These are phyloP conservation scores for Ganoderma lucidum DNA, from an alignment of 1,284 basidiomycete genomes.

Conservation along the genomic window DNA sequence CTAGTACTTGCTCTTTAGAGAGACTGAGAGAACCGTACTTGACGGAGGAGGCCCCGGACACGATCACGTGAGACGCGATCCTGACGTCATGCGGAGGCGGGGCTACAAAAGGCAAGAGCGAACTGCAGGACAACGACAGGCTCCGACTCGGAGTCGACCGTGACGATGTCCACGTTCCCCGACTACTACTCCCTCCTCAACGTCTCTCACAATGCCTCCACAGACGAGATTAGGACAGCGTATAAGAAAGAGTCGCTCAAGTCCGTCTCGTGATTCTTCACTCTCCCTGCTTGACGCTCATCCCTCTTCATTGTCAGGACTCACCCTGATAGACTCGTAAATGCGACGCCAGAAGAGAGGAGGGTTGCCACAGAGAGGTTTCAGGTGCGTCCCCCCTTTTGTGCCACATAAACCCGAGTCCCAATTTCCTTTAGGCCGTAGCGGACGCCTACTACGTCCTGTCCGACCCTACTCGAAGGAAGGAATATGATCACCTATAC, in stretches of 20 bases:
- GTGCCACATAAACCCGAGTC: background rate
- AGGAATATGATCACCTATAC: constrained; percentile 85
- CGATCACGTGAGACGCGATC: constrained; percentile 32
- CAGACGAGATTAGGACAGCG: constrained; percentile 80
- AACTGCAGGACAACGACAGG: constrained; percentile 2
- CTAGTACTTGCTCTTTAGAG: too few species aligned
- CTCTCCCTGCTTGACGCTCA: constrained; percentile 15
- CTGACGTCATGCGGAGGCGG: constrained; percentile 29
- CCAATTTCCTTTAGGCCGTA: constrained; percentile 62
- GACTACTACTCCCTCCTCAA: constrained; percentile 79
- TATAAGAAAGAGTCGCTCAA: constrained; percentile 86
- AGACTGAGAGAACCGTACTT: too few species aligned
- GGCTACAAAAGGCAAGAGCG: constrained; percentile 17
- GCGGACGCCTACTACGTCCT: constrained; percentile 98
- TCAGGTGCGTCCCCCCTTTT: constrained; percentile 56
- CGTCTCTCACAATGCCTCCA: constrained; percentile 64
- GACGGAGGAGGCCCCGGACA: constrained; percentile 1
- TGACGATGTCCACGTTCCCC: constrained; percentile 68
- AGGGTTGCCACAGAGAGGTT: constrained; percentile 83
- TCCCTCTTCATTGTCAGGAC: constrained; percentile 57
- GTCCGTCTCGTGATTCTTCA: constrained; percentile 33
- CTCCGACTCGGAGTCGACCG: background rate
- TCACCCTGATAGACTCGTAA: constrained; percentile 90
- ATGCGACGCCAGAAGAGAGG: constrained; percentile 77
- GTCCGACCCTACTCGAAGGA: constrained; percentile 80